A percentile compares a stretch with the other conserved stretches of the same genome.
These are phyloP conservation scores for Talaromyces wortmannii DNA, from an alignment of 495 filamentous ascomycete genomes.

Conservation along the genomic window DNA sequence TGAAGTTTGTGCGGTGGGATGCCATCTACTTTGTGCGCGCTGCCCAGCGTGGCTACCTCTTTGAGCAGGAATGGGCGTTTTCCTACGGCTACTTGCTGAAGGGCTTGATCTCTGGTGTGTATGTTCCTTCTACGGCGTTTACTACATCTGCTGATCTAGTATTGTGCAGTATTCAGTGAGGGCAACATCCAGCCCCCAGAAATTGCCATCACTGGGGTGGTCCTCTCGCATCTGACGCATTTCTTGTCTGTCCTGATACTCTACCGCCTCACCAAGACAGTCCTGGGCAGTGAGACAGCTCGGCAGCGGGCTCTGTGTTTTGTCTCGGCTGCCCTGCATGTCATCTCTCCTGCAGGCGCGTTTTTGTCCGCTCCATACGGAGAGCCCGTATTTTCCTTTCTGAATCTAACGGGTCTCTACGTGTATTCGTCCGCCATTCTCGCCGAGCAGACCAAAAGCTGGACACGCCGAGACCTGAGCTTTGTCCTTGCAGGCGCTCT, in stretches of 20 bases:
- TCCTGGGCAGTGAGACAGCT: slow-evolving; percentile 20
- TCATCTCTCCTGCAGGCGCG: slow-evolving; percentile 78
- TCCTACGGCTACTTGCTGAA: slow-evolving; percentile 56
- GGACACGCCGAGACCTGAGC: slow-evolving; percentile 29
- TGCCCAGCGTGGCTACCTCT: slow-evolving; percentile 66
- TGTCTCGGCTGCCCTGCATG: slow-evolving; percentile 63
- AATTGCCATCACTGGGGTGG: slow-evolving; percentile 47
- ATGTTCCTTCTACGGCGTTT: background rate
- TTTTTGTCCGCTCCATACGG: slow-evolving; percentile 86
- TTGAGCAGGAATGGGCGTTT: slow-evolving; percentile 98
- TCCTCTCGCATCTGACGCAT: slow-evolving; percentile 66
- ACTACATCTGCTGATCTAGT: background rate
- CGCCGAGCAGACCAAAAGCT: slow-evolving; percentile 15
- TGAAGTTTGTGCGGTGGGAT: slow-evolving; percentile 80
- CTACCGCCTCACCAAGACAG: slow-evolving; percentile 44
- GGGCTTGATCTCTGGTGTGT: slow-evolving; percentile 39
- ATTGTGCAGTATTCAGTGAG: slow-evolving; percentile 17
- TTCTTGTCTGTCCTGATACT: slow-evolving; percentile 66
- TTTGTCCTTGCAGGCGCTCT: slow-evolving; percentile 53
- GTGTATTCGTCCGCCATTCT: slow-evolving; percentile 56
- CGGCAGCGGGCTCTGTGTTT: slow-evolving; percentile 47
- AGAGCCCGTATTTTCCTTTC: slow-evolving; percentile 72
- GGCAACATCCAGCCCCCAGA: slow-evolving; percentile 6
- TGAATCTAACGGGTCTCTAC: slow-evolving; percentile 68
- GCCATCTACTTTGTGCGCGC: slow-evolving; percentile 75